Base-by-base conservation (phyloP, 495 filamentous ascomycete genomes). In the Talaromyces thailandensis region DNA sequence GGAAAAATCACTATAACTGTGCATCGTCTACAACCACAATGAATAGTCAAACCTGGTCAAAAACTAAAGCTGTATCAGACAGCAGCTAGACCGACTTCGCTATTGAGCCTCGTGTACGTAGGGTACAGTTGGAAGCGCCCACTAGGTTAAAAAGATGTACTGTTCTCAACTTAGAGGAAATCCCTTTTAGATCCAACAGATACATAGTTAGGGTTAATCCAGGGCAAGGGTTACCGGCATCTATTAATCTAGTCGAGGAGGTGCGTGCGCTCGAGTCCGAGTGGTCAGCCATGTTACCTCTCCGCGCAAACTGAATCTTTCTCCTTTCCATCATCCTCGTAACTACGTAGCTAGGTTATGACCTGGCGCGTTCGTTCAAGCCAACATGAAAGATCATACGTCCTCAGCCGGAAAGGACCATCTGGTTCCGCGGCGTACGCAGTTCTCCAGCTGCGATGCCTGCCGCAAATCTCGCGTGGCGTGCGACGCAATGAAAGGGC, bases 361-460 rank as follows among this genome's bases (percentile, higher is more conserved):
- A 31, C 29, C 7, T 8, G 5, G 3, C 31, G 12, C 31, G 29
- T 6, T 12, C 32, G 1, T 40, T 16, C 11, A 40, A 4, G 14
- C 35, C 35, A 40, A 16, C 35, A 40, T 40, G 35, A 40, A 16
- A 40, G 35, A 40, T 40, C 14, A 23, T 25, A 8, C 23, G 14
- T 25, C 23, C 43, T 51, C 35, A 57, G 58, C 9, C 9, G 64
- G 59, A 53, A 58, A 64, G n/a, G 53, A 35, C 14, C 55, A 62
- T 55, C 45, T 60, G 8, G 60, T 55, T 8, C 63, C 60, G 8
- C 65, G 65, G 31, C 65, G 65, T 24, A 67, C 61, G 23, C 65
- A 67, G 25, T 67, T 64, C 26, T 67, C 65, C 6, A 67, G 65
- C 56, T 67, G 65, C 45, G 65, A 67, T 62, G 52, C 63, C 2